Conservation (phyloP, 2,329 filamentous ascomycete genomes). For the Aspergillus sp. region DNA sequence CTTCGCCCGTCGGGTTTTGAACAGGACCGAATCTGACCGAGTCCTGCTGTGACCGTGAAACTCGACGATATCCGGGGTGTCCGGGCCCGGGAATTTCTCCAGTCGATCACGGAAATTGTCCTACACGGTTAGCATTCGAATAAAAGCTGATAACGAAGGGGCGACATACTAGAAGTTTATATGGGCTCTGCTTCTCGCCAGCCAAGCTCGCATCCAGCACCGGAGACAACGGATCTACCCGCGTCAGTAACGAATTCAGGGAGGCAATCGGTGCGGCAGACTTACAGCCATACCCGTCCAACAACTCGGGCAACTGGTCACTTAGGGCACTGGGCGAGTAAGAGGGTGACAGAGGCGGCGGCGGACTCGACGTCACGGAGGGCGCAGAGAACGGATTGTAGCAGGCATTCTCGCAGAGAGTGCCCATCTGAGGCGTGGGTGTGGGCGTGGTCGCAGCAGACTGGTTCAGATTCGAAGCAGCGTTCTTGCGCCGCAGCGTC, state of each 20-base stretch:
- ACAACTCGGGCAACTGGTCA: constrained; percentile 28
- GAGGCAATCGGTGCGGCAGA: neutral
- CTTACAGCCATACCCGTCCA: constrained; percentile 24
- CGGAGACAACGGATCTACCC: constrained; percentile 13
- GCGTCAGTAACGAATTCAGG: constrained; percentile 2
- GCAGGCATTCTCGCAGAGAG: constrained; percentile 14
- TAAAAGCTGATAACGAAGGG: neutral
- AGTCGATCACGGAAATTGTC: constrained; percentile 35
- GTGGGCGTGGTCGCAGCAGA: neutral
- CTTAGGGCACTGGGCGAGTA: constrained; percentile 36
- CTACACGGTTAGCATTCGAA: constrained; percentile 11
- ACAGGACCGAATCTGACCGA: constrained; percentile 29
- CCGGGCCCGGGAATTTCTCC: constrained; percentile 22
- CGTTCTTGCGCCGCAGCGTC: constrained; percentile 34
- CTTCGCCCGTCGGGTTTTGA: constrained; percentile 18
- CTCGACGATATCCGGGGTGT: constrained; percentile 18
- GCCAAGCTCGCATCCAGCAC: constrained; percentile 3
- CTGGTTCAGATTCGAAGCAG: constrained; percentile 32
- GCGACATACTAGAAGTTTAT: constrained; percentile 18
- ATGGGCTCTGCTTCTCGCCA: constrained; percentile 10
- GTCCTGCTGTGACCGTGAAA: constrained; percentile 19
- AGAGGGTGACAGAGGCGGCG: constrained; percentile 38
- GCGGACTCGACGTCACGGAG: constrained; percentile 30
- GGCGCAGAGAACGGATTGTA: constrained; percentile 21
- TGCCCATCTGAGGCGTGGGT: constrained; percentile 8